Conservation (phyloP, 2,329 filamentous ascomycete species). For the Davidsoniella eucalypti region DNA sequence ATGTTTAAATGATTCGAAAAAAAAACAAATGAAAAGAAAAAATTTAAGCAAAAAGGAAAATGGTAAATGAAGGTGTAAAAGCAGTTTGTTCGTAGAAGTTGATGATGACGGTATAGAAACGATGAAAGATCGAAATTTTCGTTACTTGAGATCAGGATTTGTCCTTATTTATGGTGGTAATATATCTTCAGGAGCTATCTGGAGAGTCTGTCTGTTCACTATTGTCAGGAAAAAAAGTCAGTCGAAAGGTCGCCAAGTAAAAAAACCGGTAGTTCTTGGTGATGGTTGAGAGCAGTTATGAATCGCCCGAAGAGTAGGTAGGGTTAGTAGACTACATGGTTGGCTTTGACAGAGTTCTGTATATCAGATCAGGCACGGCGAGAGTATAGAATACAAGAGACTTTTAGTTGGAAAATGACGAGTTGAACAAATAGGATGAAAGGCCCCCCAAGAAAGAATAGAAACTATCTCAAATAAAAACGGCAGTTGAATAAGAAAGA, state of each 20-base stretch:
- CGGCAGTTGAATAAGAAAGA: not conserved
- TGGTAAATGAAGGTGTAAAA: no score
- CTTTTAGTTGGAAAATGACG: not conserved
- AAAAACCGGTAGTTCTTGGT: not conserved
- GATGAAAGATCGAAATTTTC: no score
- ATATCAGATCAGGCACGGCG: not conserved
- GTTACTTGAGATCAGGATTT: no score
- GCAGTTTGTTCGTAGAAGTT: no score
- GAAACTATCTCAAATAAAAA: not conserved
- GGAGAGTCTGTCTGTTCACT: not conserved
- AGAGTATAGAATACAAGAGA: not conserved
- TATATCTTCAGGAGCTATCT: not conserved
- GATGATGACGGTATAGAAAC: no score
- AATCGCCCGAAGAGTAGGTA: conserved; percentile 2
- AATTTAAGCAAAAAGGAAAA: no score
- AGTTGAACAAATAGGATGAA: not conserved
- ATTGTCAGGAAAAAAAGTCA: conserved; percentile 4
- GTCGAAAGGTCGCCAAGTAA: conserved; percentile 1
- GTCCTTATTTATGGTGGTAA: not conserved
- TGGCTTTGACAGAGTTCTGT: not conserved
- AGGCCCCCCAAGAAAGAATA: not conserved
- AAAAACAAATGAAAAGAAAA: no score
- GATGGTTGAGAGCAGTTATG: not conserved
- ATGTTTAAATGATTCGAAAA: no score
- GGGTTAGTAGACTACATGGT: not conserved